Evolutionary conservation across 495 filamentous ascomycete species (phyloP).

Genomic region (Letharia lupina): DNA sequence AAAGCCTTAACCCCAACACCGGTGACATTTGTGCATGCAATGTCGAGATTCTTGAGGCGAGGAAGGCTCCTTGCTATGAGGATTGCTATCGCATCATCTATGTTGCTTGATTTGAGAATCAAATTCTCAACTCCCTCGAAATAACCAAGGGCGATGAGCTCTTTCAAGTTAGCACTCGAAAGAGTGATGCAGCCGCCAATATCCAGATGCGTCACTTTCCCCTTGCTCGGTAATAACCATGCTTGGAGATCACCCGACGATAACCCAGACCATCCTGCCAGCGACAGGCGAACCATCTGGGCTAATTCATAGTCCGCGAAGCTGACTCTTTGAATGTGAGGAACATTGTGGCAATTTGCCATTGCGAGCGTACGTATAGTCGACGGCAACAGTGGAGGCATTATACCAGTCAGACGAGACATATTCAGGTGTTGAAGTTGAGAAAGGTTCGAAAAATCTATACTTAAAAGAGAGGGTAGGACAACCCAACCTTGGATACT

Average conservation of each 20-base stretch:
- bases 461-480: not conserved
- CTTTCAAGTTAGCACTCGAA: not conserved
- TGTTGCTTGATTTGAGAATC: conserved; percentile 2
- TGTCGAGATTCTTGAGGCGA: conserved; percentile 19
- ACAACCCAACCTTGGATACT: conserved; percentile 3
- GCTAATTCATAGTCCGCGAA: not conserved
- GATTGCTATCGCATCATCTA: conserved; percentile 16
- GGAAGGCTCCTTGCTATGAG: conserved; percentile 1
- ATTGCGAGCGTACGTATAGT: conserved; percentile 1
- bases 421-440: conserved; percentile 14
- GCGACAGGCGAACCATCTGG: not conserved
- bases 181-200: not conserved
- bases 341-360: not conserved
- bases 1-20: conserved; percentile 29
- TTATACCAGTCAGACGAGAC: not conserved
- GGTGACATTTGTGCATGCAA: conserved; percentile 25
- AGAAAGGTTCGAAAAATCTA: conserved; percentile 3
- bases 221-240: not conserved
- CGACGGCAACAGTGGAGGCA: conserved; percentile 7
- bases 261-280: not conserved
- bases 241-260: not conserved
- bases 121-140: conserved; percentile 19
- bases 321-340: not conserved
- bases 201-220: conserved; percentile 12
- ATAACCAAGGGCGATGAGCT: conserved; percentile 4